Evolutionary conservation across 805 yeast genomes (phyloP).

Genomic region (Spathaspora sp.): DNA sequence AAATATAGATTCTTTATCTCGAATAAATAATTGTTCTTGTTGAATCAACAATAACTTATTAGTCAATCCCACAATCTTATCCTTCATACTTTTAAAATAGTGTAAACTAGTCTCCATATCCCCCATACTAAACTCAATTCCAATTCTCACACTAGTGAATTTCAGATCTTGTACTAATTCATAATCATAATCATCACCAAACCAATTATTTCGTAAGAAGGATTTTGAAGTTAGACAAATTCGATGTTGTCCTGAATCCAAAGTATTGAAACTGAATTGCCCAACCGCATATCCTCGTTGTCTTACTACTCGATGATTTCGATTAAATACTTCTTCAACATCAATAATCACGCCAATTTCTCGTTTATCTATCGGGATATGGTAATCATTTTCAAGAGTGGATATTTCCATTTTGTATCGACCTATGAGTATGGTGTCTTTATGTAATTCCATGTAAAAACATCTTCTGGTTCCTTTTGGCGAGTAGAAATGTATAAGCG

Average conservation of each 20-base stretch:
- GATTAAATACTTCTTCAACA: slow-evolving; percentile 37
- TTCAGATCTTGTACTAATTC: slow-evolving; percentile 15
- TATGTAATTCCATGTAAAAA: slow-evolving; percentile 52
- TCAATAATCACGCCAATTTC: slow-evolving; percentile 36
- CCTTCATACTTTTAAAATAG: slow-evolving; percentile 48
- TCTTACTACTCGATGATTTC: slow-evolving; percentile 20
- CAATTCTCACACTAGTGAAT: slow-evolving; percentile 16
- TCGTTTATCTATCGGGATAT: slow-evolving; percentile 22
- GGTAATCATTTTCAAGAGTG: slow-evolving; percentile 33
- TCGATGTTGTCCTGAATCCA: slow-evolving; percentile 23
- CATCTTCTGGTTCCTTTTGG: slow-evolving; percentile 52
- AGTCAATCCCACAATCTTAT: slow-evolving; percentile 54
- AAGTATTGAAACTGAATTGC: slow-evolving; percentile 23
- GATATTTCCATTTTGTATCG: slow-evolving; percentile 45
- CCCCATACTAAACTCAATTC: slow-evolving; percentile 19
- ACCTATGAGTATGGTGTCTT: slow-evolving; percentile 48
- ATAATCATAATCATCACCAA: slow-evolving; percentile 11
- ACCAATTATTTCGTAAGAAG: slow-evolving; percentile 16
- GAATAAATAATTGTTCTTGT: slow-evolving; percentile 54
- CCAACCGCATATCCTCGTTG: slow-evolving; percentile 21
- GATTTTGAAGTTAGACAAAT: slow-evolving; percentile 23
- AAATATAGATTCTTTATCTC: slow-evolving; percentile 21
- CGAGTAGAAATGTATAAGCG: slow-evolving; percentile 45
- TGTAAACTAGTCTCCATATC: slow-evolving; percentile 20
- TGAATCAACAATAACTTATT: slow-evolving; percentile 55